Evolutionary conservation across 2,329 filamentous ascomycete species (phyloP).

Genomic region (Colletotrichum navitas): DNA sequence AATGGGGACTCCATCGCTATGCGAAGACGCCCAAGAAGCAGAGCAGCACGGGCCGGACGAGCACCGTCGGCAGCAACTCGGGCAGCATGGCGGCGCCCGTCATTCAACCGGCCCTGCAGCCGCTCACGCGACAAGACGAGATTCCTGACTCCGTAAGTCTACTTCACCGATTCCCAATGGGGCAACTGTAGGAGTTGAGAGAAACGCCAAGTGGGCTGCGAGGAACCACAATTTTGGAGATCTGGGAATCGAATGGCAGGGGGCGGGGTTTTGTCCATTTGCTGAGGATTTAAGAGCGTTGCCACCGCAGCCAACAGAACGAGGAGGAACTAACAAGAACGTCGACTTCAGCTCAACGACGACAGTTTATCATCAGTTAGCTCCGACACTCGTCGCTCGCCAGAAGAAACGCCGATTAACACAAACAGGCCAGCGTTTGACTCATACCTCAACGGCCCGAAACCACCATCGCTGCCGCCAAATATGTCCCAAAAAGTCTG

Average conservation of each 20-base stretch:
- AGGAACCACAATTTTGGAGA: conserved; percentile 23
- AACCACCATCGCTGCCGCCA: conserved; percentile 54
- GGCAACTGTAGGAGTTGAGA: conserved; percentile 37
- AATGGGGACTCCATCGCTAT: conserved; percentile 32
- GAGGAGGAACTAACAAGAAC: background rate
- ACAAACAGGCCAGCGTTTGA: background rate
- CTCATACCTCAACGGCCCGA: background rate
- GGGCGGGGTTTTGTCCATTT: background rate
- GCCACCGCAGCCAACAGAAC: background rate
- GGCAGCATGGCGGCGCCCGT: background rate
- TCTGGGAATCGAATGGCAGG: background rate
- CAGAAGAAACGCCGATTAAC: background rate
- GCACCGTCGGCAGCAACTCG: conserved; percentile 8
- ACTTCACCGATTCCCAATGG: conserved; percentile 18
- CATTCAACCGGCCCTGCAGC: conserved; percentile 3
- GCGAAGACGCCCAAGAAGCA: conserved; percentile 15
- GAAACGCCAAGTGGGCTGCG: conserved; percentile 32
- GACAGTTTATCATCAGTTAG: background rate
- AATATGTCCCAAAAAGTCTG: conserved; percentile 51
- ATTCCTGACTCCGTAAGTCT: conserved; percentile 35
- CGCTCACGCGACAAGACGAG: conserved; percentile 19
- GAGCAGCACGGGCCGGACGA: background rate
- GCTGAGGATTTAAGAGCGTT: background rate
- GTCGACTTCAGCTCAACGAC: background rate
- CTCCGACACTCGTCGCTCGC: background rate